Conservation (phyloP, 2,329 filamentous ascomycete genomes). For the Epichloe baconii region DNA sequence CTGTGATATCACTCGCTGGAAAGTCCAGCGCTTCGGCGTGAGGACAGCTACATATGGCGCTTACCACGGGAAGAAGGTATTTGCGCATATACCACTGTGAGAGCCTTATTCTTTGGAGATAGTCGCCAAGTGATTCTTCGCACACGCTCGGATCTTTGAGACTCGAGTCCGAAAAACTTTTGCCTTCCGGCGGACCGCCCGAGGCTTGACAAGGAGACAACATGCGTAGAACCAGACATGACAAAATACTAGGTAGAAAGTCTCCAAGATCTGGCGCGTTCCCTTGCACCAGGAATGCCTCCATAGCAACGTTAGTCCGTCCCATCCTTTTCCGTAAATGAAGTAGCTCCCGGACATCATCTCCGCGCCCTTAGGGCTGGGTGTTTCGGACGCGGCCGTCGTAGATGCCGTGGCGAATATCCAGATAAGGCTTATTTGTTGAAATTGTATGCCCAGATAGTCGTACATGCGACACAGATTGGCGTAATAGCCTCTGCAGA, state of each 20-base stretch:
- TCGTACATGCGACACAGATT: conserved; percentile 44
- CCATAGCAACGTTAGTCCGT: conserved; percentile 31
- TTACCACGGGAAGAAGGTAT: conserved; percentile 42
- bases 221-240: conserved; percentile 41
- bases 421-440: conserved; percentile 38
- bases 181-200: background rate
- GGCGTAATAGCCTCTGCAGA: conserved; percentile 33
- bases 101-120: conserved; percentile 35
- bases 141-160: background rate
- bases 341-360: conserved; percentile 28
- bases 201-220: conserved; percentile 33
- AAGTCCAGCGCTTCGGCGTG: conserved; percentile 36
- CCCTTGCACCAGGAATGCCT: conserved; percentile 22
- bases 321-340: conserved; percentile 40
- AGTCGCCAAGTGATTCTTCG: conserved; percentile 13
- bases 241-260: conserved; percentile 30
- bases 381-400: background rate
- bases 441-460: conserved; percentile 36
- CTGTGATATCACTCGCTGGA: conserved; percentile 38
- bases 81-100: conserved; percentile 32
- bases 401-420: conserved; percentile 28
- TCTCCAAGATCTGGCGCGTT: conserved; percentile 28
- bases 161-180: background rate
- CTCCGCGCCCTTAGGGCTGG: conserved; percentile 6
- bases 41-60: conserved; percentile 40